Base-by-base conservation (phyloP, 2,329 filamentous ascomycete species). In the Ophiostoma populinum region DNA sequence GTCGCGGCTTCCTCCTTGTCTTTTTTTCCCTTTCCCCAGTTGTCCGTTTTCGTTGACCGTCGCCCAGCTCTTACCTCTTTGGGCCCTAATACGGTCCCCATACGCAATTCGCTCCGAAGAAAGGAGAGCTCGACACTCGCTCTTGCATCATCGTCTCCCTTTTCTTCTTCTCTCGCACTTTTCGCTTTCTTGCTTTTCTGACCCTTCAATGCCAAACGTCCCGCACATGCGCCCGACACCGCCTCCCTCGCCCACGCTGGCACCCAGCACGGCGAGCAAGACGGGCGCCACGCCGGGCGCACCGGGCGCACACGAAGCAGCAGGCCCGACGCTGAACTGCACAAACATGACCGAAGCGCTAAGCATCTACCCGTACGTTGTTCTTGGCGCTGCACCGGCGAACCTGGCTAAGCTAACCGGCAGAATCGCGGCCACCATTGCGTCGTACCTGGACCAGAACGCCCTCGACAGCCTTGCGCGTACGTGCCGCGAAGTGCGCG, bases 401-500 rank as follows among this genome's bases (percentile, higher is more conserved):
- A n/a, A n/a, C n/a, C n/a, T n/a, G n/a, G n/a, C n/a, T n/a, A n/a
- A n/a, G n/a, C n/a, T n/a, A n/a, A n/a, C n/a, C n/a, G n/a, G n/a
- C 18, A 93, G 85, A 47, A 72, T 93, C 50, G 73, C 80, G 46
- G 70, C 74, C 43, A 70, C 77, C 47, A 69, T 94, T 44, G 79
- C 80, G 32, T 68, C 72, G 21, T 68, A 70, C 46, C 72, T 94
- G 51, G 87, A 95, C 52, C 69, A 93, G 34, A 93, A 87, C 54
- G 78, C 81, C 11, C 70, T 94, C 47, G 77, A 92, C 54, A 75
- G 77, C 43, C 70, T 95, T 15, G 80, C 86, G 34, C 71, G 70
- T 36, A 85, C 82, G 37, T 92, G 83, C 53, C 80, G 78, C 34
- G 75, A 80, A 49, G 71, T 92, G 43, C 80, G 80, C 45, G 65